A percentile compares a stretch with the other conserved stretches of the same genome.
These are phyloP conservation scores for Sisymbrium irio DNA, from an alignment of 345 rosid genomes.

Conservation along the genomic window DNA sequence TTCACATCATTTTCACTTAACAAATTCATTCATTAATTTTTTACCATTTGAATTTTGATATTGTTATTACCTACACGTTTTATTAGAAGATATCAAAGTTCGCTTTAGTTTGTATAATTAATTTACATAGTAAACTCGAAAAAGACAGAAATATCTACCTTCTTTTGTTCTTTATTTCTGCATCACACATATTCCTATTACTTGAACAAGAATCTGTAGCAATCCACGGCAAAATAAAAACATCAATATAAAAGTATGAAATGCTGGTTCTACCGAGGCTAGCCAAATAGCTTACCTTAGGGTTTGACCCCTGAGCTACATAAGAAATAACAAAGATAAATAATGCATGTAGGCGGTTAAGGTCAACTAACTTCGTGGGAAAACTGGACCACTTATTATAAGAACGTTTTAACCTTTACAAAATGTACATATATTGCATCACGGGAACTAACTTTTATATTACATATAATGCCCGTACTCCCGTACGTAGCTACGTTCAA, in stretches of 20 bases:
- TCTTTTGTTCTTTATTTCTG: not conserved
- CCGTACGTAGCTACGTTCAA: not conserved
- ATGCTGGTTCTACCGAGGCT: not conserved
- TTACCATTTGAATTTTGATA: not conserved
- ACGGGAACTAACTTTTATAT: not conserved
- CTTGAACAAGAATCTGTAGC: not conserved
- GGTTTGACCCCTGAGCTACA: not conserved
- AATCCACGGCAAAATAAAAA: not conserved
- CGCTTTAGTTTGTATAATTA: not conserved
- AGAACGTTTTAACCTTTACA: not conserved
- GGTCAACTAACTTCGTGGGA: not conserved
- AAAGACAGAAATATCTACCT: not conserved
- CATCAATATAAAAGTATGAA: not conserved
- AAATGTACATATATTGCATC: not conserved
- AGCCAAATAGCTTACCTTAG: not conserved
- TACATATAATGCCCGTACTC: not conserved
- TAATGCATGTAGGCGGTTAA: not conserved
- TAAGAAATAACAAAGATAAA: not conserved
- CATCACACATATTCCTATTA: not conserved
- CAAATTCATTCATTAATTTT: not conserved
- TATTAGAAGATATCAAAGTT: not conserved
- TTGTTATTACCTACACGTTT: not conserved
- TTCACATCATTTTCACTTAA: slow-evolving; percentile 12
- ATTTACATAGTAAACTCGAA: not conserved
- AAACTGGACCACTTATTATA: not conserved